These are phyloP conservation scores for Onygenales sp. DNA, from an alignment of 2,329 filamentous ascomycete species.

Conservation along the genomic window DNA sequence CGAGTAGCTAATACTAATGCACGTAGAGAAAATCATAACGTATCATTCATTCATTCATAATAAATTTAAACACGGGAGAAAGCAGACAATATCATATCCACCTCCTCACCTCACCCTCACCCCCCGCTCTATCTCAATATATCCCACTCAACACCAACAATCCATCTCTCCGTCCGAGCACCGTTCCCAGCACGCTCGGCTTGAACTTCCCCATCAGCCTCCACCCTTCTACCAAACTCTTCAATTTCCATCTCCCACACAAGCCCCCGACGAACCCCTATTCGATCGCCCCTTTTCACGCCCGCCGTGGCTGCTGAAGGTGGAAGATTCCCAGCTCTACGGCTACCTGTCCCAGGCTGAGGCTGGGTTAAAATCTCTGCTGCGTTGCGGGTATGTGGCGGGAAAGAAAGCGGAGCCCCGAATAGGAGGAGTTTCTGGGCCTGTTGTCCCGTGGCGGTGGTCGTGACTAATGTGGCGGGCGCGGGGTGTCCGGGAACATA, in stretches of 20 bases:
- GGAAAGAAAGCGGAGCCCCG: constrained; percentile 1
- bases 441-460: neutral
- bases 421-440: constrained; percentile 7
- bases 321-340: no score
- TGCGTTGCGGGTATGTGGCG: neutral
- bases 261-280: constrained; percentile 24
- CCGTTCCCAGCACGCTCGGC: neutral
- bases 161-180: constrained; percentile 18
- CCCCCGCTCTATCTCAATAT: constrained; percentile 9
- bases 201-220: neutral
- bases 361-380: constrained; percentile 4
- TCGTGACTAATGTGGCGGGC: constrained; percentile 2
- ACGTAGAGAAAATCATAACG: no score
- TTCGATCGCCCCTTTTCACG: constrained; percentile 4
- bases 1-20: no score
- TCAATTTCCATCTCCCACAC: constrained; percentile 28
- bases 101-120: no score
- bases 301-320: no score
- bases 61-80: no score
- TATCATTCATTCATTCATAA: no score
- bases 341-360: neutral
- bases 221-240: neutral
- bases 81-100: no score
- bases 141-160: constrained; percentile 33
- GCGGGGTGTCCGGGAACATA: constrained; percentile 7